Evolutionary conservation across 345 rosid genomes (phyloP), one percentile per base, ranked within the genome.

Genomic region (Syzygium aromaticum): DNA sequence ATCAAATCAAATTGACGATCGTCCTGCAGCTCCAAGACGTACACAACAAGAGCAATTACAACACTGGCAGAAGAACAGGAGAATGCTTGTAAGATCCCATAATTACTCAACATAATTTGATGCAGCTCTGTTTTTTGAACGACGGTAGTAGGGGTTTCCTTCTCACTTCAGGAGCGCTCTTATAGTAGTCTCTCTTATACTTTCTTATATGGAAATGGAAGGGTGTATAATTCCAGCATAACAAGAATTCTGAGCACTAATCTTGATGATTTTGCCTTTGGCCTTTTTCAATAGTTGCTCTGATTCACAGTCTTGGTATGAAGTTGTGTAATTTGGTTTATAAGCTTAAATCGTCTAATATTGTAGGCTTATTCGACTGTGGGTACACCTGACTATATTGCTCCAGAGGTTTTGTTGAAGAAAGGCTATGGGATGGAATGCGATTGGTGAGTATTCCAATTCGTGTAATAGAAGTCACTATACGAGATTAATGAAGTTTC

Each of bases 371-470:
- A 95, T 93, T 97, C 99, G 23, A 97, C 99, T 59, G 99, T 97
- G 73, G 99, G 99, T 28, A 95, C 99, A 84, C 99, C 99, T 21
- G 99, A 97, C 89, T 96, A 96, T 90, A 97, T 97, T 84, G 99
- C 99, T 86, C 99, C 99, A 54, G 99, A 96, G 92, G 98, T 96
- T 54, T 91, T 97, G 17, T 87, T 97, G 91, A 97, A 97, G 95
- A 97, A 96, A 95, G 99, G 99, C 59, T 97, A 97, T 90, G 99
- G 91, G 77, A 93, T 97, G 98, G 99, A 97, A 91, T 97, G 99
- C 90, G 99, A 96, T 87, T 96, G 99, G 99, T 96, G 87, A 91
- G 96, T 91, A 67, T 89, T 61, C 49, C 85, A 63, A 53, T 86
- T 77, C 46, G 59, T 61, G 28, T 40, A 54, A 52, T 84, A 33